A percentile compares a stretch with the other conserved stretches of the same genome.
phyloP scores from a whole-genome alignment of 2,329 filamentous ascomycete genomes.

The Colletotrichum sp. region DNA sequence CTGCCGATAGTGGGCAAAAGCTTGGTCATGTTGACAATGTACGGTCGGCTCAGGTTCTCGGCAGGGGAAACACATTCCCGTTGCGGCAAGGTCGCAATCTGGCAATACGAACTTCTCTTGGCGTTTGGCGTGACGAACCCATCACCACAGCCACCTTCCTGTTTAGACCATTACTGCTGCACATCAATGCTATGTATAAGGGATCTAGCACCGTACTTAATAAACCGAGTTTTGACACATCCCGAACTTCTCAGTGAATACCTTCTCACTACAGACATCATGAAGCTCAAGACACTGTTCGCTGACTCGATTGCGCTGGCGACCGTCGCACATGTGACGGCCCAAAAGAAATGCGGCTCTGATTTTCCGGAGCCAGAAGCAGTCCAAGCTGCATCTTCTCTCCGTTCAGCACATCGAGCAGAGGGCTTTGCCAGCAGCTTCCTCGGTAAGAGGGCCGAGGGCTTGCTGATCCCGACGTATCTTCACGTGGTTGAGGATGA shows the following conservation, averaged over 20 bases:
- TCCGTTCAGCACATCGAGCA: background rate
- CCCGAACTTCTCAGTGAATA: too few species aligned
- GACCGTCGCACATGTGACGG: background rate
- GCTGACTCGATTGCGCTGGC: background rate
- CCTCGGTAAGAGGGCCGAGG: background rate
- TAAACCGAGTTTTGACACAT: background rate
- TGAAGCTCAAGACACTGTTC: background rate
- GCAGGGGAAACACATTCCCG: background rate
- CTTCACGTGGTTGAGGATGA: conserved; percentile 10
- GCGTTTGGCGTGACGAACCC: background rate
- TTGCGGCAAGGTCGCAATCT: background rate
- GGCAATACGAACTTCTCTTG: background rate
- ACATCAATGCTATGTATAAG: background rate
- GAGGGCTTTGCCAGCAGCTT: background rate
- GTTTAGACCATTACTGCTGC: background rate
- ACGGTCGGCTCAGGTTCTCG: background rate
- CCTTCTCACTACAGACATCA: background rate
- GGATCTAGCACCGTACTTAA: background rate
- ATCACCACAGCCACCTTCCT: conserved; percentile 4
- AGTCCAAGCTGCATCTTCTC: background rate
- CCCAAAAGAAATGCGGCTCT: background rate
- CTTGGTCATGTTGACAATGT: background rate
- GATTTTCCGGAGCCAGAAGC: background rate
- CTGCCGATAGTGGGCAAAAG: background rate
- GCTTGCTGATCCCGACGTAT: conserved; percentile 4